Conservation (phyloP, 495 filamentous ascomycete genomes). For the Glarea lozoyensis region DNA sequence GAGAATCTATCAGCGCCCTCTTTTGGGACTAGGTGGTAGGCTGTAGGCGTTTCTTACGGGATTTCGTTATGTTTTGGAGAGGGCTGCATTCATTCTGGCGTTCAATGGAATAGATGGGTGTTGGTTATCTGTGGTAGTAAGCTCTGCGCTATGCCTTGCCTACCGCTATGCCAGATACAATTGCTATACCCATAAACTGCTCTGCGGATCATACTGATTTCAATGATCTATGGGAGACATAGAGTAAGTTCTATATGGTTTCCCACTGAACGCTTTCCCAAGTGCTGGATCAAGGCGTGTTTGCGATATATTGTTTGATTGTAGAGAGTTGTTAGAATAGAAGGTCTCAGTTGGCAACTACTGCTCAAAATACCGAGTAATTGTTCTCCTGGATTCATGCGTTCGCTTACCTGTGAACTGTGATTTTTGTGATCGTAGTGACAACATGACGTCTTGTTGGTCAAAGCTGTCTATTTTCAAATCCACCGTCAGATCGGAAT, state of each 20-base stretch:
- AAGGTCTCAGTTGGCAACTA: too few relatives aligned
- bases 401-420: too few relatives aligned
- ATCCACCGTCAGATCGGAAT: too few relatives aligned
- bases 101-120: constrained; percentile 10
- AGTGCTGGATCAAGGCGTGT: constrained; percentile 24
- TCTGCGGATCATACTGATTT: constrained; percentile 17
- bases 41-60: constrained; percentile 12
- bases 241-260: constrained; percentile 13
- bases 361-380: too few relatives aligned
- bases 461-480: too few relatives aligned
- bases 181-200: constrained; percentile 23
- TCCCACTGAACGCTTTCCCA: constrained; percentile 23
- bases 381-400: too few relatives aligned
- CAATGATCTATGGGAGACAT: constrained; percentile 10
- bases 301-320: too few relatives aligned
- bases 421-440: too few relatives aligned
- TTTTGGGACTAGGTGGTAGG: constrained; percentile 67
- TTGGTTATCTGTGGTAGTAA: constrained; percentile 1
- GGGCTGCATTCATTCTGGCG: constrained; percentile 14
- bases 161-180: constrained; percentile 12
- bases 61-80: constrained; percentile 4
- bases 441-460: too few relatives aligned
- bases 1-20: constrained; percentile 93
- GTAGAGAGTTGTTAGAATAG: too few relatives aligned
- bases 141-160: constrained; percentile 10